Base-by-base conservation (phyloP, 2,329 filamentous ascomycete species). In the Furcasterigmium sp. region DNA sequence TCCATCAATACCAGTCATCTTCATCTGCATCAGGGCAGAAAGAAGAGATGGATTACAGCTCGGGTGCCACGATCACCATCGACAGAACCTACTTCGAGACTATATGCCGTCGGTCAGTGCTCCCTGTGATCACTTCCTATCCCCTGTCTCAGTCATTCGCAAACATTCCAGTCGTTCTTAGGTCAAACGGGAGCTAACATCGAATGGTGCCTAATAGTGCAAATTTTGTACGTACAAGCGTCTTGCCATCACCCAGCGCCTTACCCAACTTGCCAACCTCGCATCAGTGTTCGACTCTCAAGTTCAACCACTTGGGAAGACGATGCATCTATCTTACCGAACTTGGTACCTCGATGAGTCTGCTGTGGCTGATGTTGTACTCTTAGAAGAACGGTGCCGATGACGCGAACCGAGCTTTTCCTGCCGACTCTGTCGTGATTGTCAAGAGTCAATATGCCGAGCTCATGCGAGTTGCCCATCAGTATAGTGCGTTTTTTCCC, bases 11-110 rank as follows among this genome's bases (percentile, higher is more conserved):
- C 23, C 7, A 7, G 7, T 7, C 23, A 7, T 26, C 23, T 26
- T 7, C 23, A 26, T 26, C 23, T 26, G 23, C 23, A 26, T 26
- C 23, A n/a, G n/a, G n/a, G n/a, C n/a, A n/a, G n/a, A n/a, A n/a
- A n/a, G n/a, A n/a, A n/a, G n/a, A n/a, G n/a, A n/a, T n/a, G n/a
- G n/a, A n/a, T n/a, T n/a, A n/a, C n/a, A n/a, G n/a, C n/a, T n/a
- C n/a, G n/a, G n/a, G n/a, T n/a, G n/a, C n/a, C n/a, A n/a, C n/a
- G 26, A 38, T 37, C 42, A 47, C 78, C 9, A 72, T 84, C 50
- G 76, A 78, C 49, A 78, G 73, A 55, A 60, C 63, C 39, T 78
- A 84, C 62, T 78, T 84, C 52, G 75, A 84, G 53, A 76, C 78
- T 45, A 66, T 85, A 37, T 56, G 82, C 42, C 72, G 75, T 56